Evolutionary conservation across 2,329 filamentous ascomycete species (phyloP).

Genomic region (Didymosphaeria variabile): DNA sequence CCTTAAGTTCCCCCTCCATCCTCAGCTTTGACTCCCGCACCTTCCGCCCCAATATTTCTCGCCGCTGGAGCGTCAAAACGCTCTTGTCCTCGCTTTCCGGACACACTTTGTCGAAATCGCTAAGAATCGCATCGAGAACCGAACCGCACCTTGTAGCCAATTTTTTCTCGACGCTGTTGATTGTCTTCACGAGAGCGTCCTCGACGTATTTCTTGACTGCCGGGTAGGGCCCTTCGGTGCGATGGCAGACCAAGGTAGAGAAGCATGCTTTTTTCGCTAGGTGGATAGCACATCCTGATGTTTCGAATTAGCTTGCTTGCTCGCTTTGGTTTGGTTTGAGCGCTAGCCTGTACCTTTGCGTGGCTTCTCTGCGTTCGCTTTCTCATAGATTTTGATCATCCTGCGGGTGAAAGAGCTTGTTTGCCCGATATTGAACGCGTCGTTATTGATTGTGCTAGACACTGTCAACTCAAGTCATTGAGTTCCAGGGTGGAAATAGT

Average conservation of each 20-base stretch:
- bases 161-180: background rate
- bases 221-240: background rate
- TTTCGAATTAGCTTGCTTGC: background rate
- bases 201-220: constrained; percentile 8
- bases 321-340: background rate
- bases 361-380: background rate
- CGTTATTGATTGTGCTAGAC: constrained; percentile 7
- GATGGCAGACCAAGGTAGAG: background rate
- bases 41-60: constrained; percentile 10
- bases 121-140: constrained; percentile 5
- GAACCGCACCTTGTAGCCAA: background rate
- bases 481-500: background rate
- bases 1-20: background rate
- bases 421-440: constrained; percentile 11
- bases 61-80: constrained; percentile 6
- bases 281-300: background rate
- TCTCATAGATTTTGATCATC: constrained; percentile 11
- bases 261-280: background rate
- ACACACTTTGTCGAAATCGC: constrained; percentile 16
- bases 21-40: constrained; percentile 4
- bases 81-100: constrained; percentile 10
- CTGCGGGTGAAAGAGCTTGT: background rate
- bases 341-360: background rate
- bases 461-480: background rate
- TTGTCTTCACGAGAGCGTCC: background rate